Evolutionary conservation across 163 green algal species (phyloP).

Genomic region (Scenedesmus sp.): DNA sequence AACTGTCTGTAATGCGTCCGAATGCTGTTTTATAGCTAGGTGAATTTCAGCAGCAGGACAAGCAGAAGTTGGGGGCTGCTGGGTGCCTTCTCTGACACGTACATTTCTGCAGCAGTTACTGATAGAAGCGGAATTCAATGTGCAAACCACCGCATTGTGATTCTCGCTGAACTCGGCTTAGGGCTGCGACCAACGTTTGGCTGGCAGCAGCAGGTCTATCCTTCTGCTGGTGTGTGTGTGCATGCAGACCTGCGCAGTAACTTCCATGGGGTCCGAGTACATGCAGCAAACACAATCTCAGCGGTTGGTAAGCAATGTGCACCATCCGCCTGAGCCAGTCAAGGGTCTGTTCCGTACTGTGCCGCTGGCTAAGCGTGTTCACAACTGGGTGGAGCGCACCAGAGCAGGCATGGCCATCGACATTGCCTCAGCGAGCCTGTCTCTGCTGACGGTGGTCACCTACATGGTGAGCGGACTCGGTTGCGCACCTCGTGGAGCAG

Average conservation of each 20-base stretch:
- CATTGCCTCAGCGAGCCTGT: slow-evolving; percentile 40
- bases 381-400: slow-evolving; percentile 11
- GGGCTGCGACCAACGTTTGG: background rate
- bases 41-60: no score
- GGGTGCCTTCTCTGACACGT: no score
- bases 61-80: no score
- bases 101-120: no score
- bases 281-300: background rate
- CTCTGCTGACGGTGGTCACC: slow-evolving; percentile 26
- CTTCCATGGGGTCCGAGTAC: background rate
- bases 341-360: background rate
- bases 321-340: background rate
- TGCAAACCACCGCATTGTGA: no score
- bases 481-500: background rate
- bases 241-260: background rate
- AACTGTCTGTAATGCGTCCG: no score
- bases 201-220: background rate
- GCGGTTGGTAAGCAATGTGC: background rate
- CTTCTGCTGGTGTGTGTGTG: no score
- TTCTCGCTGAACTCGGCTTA: background rate
- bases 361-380: background rate
- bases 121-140: background rate
- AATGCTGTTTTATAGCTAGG: no score
- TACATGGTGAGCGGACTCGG: slow-evolving; percentile 33
- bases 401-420: slow-evolving; percentile 26